Conservation (phyloP, 2,329 filamentous ascomycete species). For the Leptographium radiaticola region DNA sequence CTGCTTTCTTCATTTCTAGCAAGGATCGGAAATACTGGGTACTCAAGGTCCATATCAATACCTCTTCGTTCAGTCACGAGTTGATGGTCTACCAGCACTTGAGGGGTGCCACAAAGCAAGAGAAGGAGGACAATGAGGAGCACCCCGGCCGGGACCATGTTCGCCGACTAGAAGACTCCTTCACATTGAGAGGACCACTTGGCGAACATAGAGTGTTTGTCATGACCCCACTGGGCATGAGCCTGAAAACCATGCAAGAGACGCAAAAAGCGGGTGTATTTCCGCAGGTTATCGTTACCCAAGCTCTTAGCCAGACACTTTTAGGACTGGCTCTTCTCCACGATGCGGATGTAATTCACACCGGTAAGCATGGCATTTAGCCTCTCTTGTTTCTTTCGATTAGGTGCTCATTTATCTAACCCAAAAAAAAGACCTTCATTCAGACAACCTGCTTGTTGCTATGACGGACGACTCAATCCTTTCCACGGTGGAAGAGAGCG, state of each 20-base stretch:
- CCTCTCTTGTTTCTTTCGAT: constrained; percentile 12
- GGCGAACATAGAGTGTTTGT: constrained; percentile 21
- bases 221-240: constrained; percentile 25
- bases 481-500: constrained; percentile 17
- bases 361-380: constrained; percentile 12
- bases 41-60: constrained; percentile 21
- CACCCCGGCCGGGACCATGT: constrained; percentile 19
- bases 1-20: constrained; percentile 2
- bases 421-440: constrained; percentile 19
- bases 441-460: constrained; percentile 23
- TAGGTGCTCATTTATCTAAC: background rate
- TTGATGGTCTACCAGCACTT: background rate
- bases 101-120: background rate
- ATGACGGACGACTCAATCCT: constrained; percentile 19
- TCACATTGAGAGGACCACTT: constrained; percentile 15
- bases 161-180: constrained; percentile 21
- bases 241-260: constrained; percentile 21
- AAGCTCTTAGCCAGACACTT: constrained; percentile 14
- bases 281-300: constrained; percentile 14
- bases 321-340: constrained; percentile 16
- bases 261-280: constrained; percentile 15
- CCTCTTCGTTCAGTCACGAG: background rate
- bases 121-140: constrained; percentile 3
- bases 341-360: constrained; percentile 16
- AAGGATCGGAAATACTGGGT: constrained; percentile 15